These are phyloP conservation scores for Saposhnikovia divaricata DNA, from an alignment of 129 eudicot species.

Conservation along the genomic window DNA sequence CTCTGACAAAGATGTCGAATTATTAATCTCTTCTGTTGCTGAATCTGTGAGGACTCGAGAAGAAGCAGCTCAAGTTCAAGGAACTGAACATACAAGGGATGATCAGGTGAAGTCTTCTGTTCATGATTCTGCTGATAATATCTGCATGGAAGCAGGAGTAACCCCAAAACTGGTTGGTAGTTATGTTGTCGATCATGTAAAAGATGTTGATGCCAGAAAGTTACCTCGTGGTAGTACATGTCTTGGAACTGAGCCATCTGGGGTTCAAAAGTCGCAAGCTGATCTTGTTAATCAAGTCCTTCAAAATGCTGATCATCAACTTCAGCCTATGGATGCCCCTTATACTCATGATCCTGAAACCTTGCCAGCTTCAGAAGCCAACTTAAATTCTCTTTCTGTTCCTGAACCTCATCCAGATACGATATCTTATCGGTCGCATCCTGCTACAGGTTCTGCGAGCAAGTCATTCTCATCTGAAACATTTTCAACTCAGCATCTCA, in stretches of 20 bases:
- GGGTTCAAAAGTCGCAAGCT: conserved; percentile 16
- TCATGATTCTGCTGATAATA: conserved; percentile 16
- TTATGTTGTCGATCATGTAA: too few relatives aligned
- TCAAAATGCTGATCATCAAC: conserved; percentile 23
- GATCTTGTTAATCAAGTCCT: conserved; percentile 14
- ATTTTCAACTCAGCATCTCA: conserved; percentile 12
- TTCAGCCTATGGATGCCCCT: conserved; percentile 8
- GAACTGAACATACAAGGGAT: conserved; percentile 16
- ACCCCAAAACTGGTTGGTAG: neutral
- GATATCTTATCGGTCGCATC: neutral
- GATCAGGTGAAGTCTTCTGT: conserved; percentile 23
- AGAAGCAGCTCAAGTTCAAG: conserved; percentile 8
- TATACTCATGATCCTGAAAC: conserved; percentile 11
- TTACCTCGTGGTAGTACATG: conserved; percentile 15
- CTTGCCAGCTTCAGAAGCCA: conserved; percentile 18
- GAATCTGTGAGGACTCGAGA: conserved; percentile 17
- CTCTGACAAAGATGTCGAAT: conserved; percentile 3
- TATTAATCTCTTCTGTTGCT: conserved; percentile 6
- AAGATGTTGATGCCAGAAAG: conserved; percentile 2
- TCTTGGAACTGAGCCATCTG: conserved; percentile 5
- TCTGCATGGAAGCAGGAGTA: neutral
- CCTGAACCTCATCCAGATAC: conserved; percentile 10
- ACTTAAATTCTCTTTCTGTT: conserved; percentile 12
- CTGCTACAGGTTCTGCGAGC: conserved; percentile 12
- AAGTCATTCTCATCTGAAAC: conserved; percentile 4